A percentile compares a stretch with the other conserved stretches of the same genome.
phyloP scores from a whole-genome alignment of 2,329 filamentous ascomycete genomes.

The Neocatenulostroma microsporum region DNA sequence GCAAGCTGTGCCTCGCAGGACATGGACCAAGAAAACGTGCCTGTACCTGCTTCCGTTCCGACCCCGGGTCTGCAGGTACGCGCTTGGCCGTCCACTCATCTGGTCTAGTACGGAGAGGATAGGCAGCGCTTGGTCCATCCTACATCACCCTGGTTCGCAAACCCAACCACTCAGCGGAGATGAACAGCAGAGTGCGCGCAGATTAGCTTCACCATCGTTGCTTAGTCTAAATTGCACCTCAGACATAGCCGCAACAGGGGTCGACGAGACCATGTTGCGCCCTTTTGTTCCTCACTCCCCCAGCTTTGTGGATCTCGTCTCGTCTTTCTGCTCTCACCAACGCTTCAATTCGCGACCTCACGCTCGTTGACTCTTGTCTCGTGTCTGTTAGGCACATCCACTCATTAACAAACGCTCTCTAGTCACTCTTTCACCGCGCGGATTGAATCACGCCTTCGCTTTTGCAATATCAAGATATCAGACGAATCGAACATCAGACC shows the following conservation, averaged over 20 bases:
- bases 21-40: slow-evolving; percentile 1
- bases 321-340: slow-evolving; percentile 14
- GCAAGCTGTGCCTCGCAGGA: slow-evolving; percentile 1
- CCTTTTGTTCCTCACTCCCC: slow-evolving; percentile 8
- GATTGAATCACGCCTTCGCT: slow-evolving; percentile 17
- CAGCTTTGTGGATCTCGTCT: slow-evolving; percentile 1
- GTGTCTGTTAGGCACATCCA: slow-evolving; percentile 27
- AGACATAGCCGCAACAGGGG: no score
- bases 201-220: slow-evolving; percentile 2
- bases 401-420: slow-evolving; percentile 23
- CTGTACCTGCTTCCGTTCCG: slow-evolving; percentile 4
- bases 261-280: no score
- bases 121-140: neutral
- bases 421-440: slow-evolving; percentile 26
- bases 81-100: no score
- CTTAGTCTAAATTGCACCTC: neutral
- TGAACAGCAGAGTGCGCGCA: neutral
- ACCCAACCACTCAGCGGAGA: slow-evolving; percentile 1
- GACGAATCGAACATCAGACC: slow-evolving; percentile 14
- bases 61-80: no score
- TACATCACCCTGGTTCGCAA: neutral
- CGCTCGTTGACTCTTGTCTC: slow-evolving; percentile 9
- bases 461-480: slow-evolving; percentile 9
- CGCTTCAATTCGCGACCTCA: slow-evolving; percentile 20
- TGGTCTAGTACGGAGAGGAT: slow-evolving; percentile 1